Base-by-base conservation (phyloP, 2,329 filamentous ascomycete species). In the Karstenula rhodostoma region DNA sequence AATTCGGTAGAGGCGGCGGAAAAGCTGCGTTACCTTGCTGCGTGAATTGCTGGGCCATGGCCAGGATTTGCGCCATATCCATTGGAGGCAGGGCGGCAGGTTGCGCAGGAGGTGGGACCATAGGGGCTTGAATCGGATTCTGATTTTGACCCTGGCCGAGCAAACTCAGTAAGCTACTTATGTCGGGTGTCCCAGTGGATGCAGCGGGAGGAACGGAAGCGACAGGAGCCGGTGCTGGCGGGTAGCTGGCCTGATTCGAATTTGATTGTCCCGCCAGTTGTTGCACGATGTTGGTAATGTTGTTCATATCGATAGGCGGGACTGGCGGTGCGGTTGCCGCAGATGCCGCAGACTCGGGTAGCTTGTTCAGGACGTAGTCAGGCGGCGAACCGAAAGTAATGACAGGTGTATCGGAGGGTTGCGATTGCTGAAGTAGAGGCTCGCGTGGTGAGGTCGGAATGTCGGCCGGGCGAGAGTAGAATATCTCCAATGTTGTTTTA, bases 381-480 rank as follows among this genome's bases (percentile, higher is more conserved):
- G 71, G 66, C 17, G 79, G 77, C 13, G 67, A 33, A 3, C 81
- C 82, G 60, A 84, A 82, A 5, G 73, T 63, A 23, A 72, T 76
- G 5, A 74, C 65, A 0, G 67, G 48, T 33, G 61, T 35, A 23
- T 65, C 47, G 7, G 63, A 51, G 17, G 57, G 35, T 13, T 68
- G 66, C 51, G 67, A 65, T 12, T 56, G 70, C 35, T 77, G 71
- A 57, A 83, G 77, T 2, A 72, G 55, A 15, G 81, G 81, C 37
- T 84, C 82, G 29, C 78, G 75, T 1, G 82, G 82, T 57, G 77
- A 79, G 0, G 80, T 68, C 12, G 82, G 82, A 53, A 84, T 82
- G 57, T 84, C 82, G 29, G 73, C 76, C 9, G 73, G 68, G 56
- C 78, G 73, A 8, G 74, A 71, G 66, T 84, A 84, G 67, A 80